Conservation (phyloP, 2,329 filamentous ascomycete species). For the Davidsoniella eucalypti region DNA sequence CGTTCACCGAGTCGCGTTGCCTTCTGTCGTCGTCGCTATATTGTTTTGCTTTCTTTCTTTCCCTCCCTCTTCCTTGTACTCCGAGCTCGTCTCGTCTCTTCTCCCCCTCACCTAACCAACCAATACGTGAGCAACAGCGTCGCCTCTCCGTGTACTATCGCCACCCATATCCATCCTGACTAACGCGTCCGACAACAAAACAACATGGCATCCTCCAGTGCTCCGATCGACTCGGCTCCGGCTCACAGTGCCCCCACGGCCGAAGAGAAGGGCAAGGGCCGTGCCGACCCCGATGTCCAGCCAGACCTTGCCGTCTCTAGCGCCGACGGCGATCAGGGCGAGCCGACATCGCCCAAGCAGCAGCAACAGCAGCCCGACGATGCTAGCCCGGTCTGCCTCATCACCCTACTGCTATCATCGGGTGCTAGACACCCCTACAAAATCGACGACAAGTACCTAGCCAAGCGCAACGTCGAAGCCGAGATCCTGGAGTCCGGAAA, state of each 20-base stretch:
- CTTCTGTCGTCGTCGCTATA: too few species aligned
- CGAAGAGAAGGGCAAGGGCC: slow-evolving; percentile 13
- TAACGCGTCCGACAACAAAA: not conserved
- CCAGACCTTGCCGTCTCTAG: not conserved
- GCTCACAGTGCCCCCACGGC: not conserved
- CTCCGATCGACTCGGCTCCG: not conserved
- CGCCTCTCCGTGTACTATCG: not conserved
- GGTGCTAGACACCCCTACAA: slow-evolving; percentile 79
- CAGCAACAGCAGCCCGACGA: not conserved
- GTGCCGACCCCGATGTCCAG: slow-evolving; percentile 10
- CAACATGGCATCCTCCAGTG: not conserved
- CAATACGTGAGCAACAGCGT: not conserved
- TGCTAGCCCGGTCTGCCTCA: slow-evolving; percentile 40
- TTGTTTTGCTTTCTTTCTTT: too few species aligned
- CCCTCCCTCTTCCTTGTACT: too few species aligned
- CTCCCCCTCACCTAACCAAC: not conserved
- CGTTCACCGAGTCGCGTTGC: not conserved
- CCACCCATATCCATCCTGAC: not conserved
- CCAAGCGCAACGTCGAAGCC: slow-evolving; percentile 61
- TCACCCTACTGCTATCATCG: slow-evolving; percentile 67
- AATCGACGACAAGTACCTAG: slow-evolving; percentile 73
- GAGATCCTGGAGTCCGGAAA: slow-evolving; percentile 37
- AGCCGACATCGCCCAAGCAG: not conserved
- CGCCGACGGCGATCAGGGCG: not conserved
- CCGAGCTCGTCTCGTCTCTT: not conserved